Evolutionary conservation across 441 rosid genomes (phyloP).

Genomic region (Populus tomentosa): DNA sequence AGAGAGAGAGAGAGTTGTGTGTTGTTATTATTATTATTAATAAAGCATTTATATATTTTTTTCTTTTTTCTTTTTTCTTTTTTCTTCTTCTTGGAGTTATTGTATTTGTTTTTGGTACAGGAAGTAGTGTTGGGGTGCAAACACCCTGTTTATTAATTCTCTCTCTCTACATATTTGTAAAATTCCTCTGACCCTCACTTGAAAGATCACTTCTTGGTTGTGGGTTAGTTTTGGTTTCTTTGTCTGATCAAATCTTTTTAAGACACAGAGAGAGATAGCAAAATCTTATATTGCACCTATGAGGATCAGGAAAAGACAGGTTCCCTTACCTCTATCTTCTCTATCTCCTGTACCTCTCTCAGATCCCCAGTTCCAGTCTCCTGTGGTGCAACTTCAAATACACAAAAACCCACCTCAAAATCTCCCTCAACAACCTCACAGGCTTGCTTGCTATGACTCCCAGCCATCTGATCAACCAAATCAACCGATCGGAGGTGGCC

Average conservation of each 20-base stretch:
- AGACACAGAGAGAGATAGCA: background rate
- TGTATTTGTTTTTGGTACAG: background rate
- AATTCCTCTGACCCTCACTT: background rate
- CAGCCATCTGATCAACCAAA: slow-evolving; percentile 29
- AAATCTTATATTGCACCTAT: slow-evolving; percentile 31
- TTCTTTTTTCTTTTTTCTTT: background rate
- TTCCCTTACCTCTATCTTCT: slow-evolving; percentile 64
- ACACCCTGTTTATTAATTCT: background rate
- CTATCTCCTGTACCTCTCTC: slow-evolving; percentile 68
- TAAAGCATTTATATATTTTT: background rate
- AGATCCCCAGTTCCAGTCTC: slow-evolving; percentile 57
- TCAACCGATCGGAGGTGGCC: slow-evolving; percentile 31
- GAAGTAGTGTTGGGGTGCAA: background rate
- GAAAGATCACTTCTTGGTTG: background rate
- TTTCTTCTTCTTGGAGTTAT: background rate
- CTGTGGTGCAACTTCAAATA: slow-evolving; percentile 46
- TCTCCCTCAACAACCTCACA: slow-evolving; percentile 1
- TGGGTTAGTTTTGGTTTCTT: background rate
- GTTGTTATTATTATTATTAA: background rate
- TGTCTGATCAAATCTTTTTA: slow-evolving; percentile 5
- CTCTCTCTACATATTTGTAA: background rate
- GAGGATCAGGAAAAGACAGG: slow-evolving; percentile 93
- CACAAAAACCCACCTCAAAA: slow-evolving; percentile 2
- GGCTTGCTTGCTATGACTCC: slow-evolving; percentile 25
- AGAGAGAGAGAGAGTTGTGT: slow-evolving; percentile 26